A percentile compares a stretch with the other conserved stretches of the same genome.
phyloP scores from a whole-genome alignment of 495 filamentous ascomycete genomes.

The Bryoglossum gracile region DNA sequence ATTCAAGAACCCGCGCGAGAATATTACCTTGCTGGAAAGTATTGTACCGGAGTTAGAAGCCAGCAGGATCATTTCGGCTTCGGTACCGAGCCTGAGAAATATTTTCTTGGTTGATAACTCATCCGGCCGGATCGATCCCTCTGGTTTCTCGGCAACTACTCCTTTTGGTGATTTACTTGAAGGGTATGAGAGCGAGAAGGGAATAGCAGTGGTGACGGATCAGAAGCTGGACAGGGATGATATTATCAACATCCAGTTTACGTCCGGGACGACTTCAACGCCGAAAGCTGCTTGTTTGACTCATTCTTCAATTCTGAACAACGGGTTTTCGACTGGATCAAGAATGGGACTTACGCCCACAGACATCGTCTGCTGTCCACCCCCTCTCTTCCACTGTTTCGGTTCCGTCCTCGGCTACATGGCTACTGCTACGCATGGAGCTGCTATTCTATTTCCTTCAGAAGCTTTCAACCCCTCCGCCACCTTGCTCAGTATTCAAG shows the following conservation, averaged over 20 bases:
- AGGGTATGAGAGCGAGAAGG: not conserved
- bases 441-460: conserved; percentile 75
- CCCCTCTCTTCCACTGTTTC: conserved; percentile 91
- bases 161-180: conserved; percentile 11
- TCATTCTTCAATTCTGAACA: conserved; percentile 83
- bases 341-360: conserved; percentile 68
- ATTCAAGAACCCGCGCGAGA: conserved; percentile 64
- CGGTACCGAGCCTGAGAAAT: conserved; percentile 59
- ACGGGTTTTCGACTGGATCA: conserved; percentile 72
- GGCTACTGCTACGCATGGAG: conserved; percentile 85
- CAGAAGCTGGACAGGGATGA: conserved; percentile 55
- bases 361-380: conserved; percentile 79
- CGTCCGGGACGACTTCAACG: conserved; percentile 79
- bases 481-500: conserved; percentile 60
- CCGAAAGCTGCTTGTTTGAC: conserved; percentile 90
- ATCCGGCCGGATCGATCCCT: conserved; percentile 46
- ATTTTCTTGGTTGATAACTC: conserved; percentile 83
- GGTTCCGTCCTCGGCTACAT: conserved; percentile 87
- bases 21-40: conserved; percentile 58
- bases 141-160: conserved; percentile 7
- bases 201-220: conserved; percentile 31
- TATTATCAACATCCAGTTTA: conserved; percentile 93
- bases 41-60: conserved; percentile 53
- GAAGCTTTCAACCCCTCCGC: conserved; percentile 81
- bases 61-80: conserved; percentile 49